Base-by-base conservation (phyloP, 805 yeast genomes). In the Komagataella populi region DNA sequence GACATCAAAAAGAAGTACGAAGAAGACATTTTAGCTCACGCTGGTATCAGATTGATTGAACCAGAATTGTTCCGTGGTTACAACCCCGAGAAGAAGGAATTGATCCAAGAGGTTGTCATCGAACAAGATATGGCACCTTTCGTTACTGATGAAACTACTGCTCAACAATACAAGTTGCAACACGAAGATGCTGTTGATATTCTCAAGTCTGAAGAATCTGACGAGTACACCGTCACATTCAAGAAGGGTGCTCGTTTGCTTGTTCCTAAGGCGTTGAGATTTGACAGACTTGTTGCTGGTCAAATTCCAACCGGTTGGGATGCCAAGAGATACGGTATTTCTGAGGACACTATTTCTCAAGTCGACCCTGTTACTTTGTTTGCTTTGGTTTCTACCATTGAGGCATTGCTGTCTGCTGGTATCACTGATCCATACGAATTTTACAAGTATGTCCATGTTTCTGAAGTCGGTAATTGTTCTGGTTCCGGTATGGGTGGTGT, bases 401-500 rank as follows among this genome's bases (percentile, higher is more conserved):
- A 93, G 74, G 97, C 98, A 2, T 83, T 93, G 59, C 77, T 93
- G 59, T 71, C 91, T 53, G 80, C 97, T 57, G 99, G 99, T 84
- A 74, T 93, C 63, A 88, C 96, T 54, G 99, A 93, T 68, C 99
- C 99, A 57, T 93, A 89, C 68, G 99, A 93, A 74, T 88, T 95
- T 78, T 93, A 93, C 78, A 84, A 91, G 73, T 95, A 93, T 67
- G 96, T 95, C 49, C 99, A 93, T 69, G 95, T 93, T 53, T 89
- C 98, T 48, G 98, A 93, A 72, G 89, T 93, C 60, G 99, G 99
- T 75, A 95, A 91, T 80, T 90, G 98, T 78, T 85, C 96, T 49
- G 99, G 99, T 75, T 89, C 97, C 52, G 99, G 99, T 81, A 91
- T 93, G 96, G 99, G 99, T 72, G 99, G 99, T 84, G 95, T 91